Base-by-base conservation (phyloP, 306 rosid species). In the Begonia loranthoides region DNA sequence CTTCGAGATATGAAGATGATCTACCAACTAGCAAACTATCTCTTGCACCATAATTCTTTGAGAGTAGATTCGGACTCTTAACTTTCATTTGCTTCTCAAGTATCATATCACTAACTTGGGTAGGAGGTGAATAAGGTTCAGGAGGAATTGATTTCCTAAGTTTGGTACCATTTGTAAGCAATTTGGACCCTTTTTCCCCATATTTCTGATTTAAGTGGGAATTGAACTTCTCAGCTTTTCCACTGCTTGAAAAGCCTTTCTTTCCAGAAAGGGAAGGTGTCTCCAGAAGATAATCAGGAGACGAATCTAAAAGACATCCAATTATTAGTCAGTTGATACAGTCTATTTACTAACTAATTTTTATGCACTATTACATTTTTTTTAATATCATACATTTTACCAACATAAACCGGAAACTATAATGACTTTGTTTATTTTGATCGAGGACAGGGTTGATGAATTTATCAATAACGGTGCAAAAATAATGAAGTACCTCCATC, bases 401-500 rank as follows among this genome's bases (percentile, higher is more conserved):
- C 36, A 28, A 28, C 36, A 28, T 28, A 28, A 28, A 28, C 9
- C 36, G 5, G 9, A 28, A 28, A 28, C 36, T 28, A 28, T 28
- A 4, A 28, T 7, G 5, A 28, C 36, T 28, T 28, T 28, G 6
- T 28, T 28, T 28, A 28, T 28, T 28, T 28, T 28, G 36, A 28
- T 28, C 9, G 9, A 0, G 36, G 36, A 28, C 36, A 28, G 36
- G 22, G 22, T 2, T 19, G 22, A 19, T 19, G 45, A 10, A 43
- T 43, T 43, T 9, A 43, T 10, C 47, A 4, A 43, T 10, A 43
- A 43, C 15, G 57, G 59, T 60, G 57, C 36, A 51, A 52, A 41
- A 59, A 39, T 34, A 64, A 19, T 15, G 21, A n/a, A 47, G 19
- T 68, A 86, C 96, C 99, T 78, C 65, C 73, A 36, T 67, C 80